Conservation (phyloP, 1,139 yeast genomes). For the Magnusiomyces tetraspermus region DNA sequence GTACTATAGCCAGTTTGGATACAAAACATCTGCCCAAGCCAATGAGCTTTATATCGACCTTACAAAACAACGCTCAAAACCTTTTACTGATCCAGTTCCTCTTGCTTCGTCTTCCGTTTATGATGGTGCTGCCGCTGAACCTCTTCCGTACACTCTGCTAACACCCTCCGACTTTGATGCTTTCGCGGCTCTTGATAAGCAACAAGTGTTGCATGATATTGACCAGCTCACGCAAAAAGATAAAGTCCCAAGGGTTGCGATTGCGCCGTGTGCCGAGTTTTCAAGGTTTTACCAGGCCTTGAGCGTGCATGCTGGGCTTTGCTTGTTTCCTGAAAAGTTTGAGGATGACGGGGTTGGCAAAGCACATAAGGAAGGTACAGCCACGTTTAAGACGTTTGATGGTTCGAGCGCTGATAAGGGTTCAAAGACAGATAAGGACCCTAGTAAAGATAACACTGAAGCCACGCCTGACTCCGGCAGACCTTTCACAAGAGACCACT, state of each 20-base stretch:
- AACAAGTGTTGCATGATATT: constrained; percentile 24
- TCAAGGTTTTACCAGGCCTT: constrained; percentile 8
- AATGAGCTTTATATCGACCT: constrained; percentile 23
- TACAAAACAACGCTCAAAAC: no score
- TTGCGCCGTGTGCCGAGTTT: constrained; percentile 37
- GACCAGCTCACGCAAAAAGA: constrained; percentile 27
- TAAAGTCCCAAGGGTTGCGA: constrained; percentile 27
- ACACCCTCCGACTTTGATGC: constrained; percentile 19
- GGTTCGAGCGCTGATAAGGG: no score
- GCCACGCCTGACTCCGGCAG: not conserved
- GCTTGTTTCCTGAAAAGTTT: not conserved
- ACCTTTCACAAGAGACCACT: not conserved
- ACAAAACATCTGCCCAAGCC: constrained; percentile 32
- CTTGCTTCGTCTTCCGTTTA: no score
- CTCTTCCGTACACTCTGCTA: not conserved
- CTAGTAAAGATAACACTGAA: no score
- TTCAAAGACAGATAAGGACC: no score
- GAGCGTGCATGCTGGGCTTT: not conserved
- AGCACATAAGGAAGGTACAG: no score
- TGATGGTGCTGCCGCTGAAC: no score
- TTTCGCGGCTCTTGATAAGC: constrained; percentile 29
- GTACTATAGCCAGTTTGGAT: constrained; percentile 53
- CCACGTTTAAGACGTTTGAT: no score
- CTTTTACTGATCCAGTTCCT: no score
- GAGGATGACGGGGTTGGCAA: no score